phyloP scores from a whole-genome alignment of 2,329 filamentous ascomycete species.

The Fusarium torreyae region DNA sequence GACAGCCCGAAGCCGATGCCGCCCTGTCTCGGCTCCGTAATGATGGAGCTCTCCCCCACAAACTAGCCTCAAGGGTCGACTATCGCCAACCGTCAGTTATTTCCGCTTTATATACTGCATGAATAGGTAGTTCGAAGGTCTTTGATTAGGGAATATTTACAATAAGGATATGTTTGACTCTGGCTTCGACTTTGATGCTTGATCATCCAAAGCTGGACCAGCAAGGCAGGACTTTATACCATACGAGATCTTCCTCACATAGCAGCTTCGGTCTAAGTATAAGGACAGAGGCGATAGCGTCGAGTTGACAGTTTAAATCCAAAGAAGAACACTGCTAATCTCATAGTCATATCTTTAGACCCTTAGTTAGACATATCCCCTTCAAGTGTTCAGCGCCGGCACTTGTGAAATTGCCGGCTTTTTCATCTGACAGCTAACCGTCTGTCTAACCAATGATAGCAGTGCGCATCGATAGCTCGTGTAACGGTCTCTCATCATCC shows the following conservation, averaged over 20 bases:
- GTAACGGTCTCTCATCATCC: slow-evolving; percentile 1
- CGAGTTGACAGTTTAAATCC: background rate
- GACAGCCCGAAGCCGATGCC: slow-evolving; percentile 22
- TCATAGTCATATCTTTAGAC: no score
- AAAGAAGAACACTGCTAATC: background rate
- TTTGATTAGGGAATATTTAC: background rate
- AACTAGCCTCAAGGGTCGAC: slow-evolving; percentile 4
- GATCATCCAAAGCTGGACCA: no score
- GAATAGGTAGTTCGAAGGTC: background rate
- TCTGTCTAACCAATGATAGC: slow-evolving; percentile 10
- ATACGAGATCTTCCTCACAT: background rate
- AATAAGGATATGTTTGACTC: background rate
- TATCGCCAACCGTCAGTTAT: slow-evolving; percentile 8
- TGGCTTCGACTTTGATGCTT: no score
- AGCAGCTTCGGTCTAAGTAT: background rate
- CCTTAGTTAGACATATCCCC: no score
- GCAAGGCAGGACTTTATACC: no score
- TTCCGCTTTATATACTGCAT: background rate
- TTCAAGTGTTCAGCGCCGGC: background rate
- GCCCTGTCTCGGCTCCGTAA: slow-evolving; percentile 34
- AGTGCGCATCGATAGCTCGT: slow-evolving; percentile 1
- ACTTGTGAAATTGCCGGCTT: slow-evolving; percentile 16
- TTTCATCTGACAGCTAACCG: background rate
- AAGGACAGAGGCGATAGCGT: background rate
- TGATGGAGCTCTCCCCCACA: slow-evolving; percentile 18